Evolutionary conservation across 768 basidiomycete genomes (phyloP), one percentile per base, ranked within the genome.

Genomic region (Xerocomus potaroensis): DNA sequence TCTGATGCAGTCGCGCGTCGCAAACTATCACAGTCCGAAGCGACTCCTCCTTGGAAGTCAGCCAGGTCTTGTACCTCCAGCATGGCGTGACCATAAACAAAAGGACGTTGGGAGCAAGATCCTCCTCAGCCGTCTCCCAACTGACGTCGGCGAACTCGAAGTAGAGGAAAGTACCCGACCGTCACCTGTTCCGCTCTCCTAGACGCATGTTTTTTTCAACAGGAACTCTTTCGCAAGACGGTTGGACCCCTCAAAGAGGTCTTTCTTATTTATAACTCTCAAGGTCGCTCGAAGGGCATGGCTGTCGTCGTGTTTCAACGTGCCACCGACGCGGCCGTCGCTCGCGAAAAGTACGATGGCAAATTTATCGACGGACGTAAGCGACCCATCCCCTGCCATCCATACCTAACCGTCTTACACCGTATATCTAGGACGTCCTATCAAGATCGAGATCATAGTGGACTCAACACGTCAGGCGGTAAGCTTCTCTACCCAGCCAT

Each of bases 271-370:
- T 84, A 85, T 69, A 90, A 89, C 62, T 80, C 78, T 3, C 81
- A 87, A 56, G 87, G 80, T 0, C 74, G 72, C 44, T 84, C 86
- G 36, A 88, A 86, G 58, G 87, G 87, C 16, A 88, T 89, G 86
- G 87, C 87, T 2, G 64, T 90, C 12, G 83, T 89, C 3, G 57
- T 70, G 0, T 90, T 90, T 57, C 75, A 80, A 54, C 75, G 81
- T 26, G 51, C 75, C 8, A 79, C 73, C 1, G 84, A 87, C 64
- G 87, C 87, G 8, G 67, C 61, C 2, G 51, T 78, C 32, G 87
- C 87, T 8, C 76, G 77, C 31, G 60, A 70, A 21, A 88, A 85
- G 65, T 90, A 86, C 56, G 72, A 89, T 54, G 84, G 84, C 36
- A 86, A 86, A 67, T 76, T 87, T 41, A 79, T 90, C 18, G 87